Conservation (phyloP, 176 grass and related monocot species). For the Oryza meyeriana region DNA sequence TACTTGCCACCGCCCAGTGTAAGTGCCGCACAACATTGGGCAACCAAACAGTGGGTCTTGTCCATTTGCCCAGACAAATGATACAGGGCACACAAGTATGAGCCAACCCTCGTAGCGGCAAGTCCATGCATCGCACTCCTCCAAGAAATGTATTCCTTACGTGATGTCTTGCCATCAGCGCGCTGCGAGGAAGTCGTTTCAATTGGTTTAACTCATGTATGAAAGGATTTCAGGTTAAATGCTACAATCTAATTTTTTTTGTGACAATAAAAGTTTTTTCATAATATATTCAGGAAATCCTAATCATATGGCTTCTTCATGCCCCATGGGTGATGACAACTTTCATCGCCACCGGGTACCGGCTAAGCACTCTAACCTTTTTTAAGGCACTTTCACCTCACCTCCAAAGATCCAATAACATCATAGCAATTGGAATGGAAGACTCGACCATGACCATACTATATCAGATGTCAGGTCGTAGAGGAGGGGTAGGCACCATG, state of each 20-base stretch:
- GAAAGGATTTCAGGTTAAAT: conserved; percentile 98
- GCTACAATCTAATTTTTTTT: conserved; percentile 24
- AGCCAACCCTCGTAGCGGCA: conserved; percentile 67
- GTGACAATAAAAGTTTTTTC: not conserved
- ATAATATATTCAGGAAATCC: conserved; percentile 4
- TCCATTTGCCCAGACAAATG: too few relatives aligned
- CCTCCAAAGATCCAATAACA: conserved; percentile 98
- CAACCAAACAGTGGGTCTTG: conserved; percentile 84
- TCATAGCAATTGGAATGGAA: conserved; percentile 99
- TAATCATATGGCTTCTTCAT: conserved; percentile 26
- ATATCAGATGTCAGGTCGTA: conserved; percentile 98
- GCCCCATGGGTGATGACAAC: conserved; percentile 99
- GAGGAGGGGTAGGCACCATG: conserved; percentile 89
- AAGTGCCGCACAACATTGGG: conserved; percentile 93
- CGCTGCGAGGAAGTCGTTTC: conserved; percentile 96
- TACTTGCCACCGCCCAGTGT: conserved; percentile 77
- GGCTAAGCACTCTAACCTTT: conserved; percentile 92
- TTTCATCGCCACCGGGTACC: conserved; percentile 90
- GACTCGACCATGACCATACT: conserved; percentile 99
- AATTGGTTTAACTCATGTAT: conserved; percentile 99
- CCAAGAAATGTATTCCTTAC: conserved; percentile 98
- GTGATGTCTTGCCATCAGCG: conserved; percentile 99
- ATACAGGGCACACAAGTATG: too few relatives aligned
- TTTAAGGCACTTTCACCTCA: conserved; percentile 97
- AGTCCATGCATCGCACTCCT: conserved; percentile 92